A percentile compares a stretch with the other conserved stretches of the same genome.
Conservation (phyloP, 2,329 filamentous ascomycete species). For the Diaporthe batatas region DNA sequence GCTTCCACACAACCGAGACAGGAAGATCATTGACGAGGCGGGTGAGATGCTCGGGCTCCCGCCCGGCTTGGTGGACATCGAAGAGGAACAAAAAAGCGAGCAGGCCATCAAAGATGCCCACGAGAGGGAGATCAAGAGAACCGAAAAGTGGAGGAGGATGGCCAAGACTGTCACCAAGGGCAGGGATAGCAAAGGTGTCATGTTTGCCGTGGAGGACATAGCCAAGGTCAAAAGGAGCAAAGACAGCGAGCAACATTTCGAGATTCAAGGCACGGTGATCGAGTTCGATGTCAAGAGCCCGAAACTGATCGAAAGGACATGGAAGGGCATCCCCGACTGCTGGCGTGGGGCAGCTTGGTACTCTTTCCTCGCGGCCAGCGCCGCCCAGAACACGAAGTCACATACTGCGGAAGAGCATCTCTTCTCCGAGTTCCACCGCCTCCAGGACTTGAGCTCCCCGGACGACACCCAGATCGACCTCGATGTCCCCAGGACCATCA, state of each 20-base stretch:
- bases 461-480: conserved; percentile 98
- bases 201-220: conserved; percentile 82
- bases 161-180: conserved; percentile 68
- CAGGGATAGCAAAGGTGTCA: conserved; percentile 67
- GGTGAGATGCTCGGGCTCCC: conserved; percentile 75
- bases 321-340: conserved; percentile 97
- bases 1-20: conserved; percentile 71
- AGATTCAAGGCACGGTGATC: conserved; percentile 72
- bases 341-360: conserved; percentile 97
- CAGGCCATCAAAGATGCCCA: conserved; percentile 68
- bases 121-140: conserved; percentile 72
- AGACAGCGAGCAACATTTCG: conserved; percentile 73
- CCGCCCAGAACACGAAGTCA: conserved; percentile 75
- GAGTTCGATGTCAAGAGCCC: conserved; percentile 86
- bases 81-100: conserved; percentile 67
- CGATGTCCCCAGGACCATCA: conserved; percentile 95
- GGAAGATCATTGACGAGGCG: conserved; percentile 73
- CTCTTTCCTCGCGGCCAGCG: conserved; percentile 86
- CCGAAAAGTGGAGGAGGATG: conserved; percentile 78
- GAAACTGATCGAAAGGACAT: conserved; percentile 91
- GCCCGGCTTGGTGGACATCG: conserved; percentile 67
- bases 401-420: conserved; percentile 79
- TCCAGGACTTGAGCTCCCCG: conserved; percentile 80
- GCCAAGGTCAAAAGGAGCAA: conserved; percentile 63
- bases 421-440: conserved; percentile 77